Conservation (phyloP, 495 filamentous ascomycete species). For the Diplogelasinospora grovesii region DNA sequence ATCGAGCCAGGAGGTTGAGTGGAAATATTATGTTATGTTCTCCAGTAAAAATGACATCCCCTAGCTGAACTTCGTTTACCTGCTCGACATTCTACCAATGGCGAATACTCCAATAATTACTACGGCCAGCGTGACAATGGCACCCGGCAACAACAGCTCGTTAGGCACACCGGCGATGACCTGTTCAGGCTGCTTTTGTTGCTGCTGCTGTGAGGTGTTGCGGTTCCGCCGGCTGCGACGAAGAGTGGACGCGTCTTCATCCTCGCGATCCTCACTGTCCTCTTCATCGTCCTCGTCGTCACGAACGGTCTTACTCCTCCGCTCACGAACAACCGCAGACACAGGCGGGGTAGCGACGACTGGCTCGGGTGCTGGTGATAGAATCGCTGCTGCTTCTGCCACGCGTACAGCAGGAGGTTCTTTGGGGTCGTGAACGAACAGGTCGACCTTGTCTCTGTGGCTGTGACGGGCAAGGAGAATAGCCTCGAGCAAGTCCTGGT, state of each 20-base stretch:
- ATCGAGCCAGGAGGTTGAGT: no score
- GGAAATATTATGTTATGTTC: no score
- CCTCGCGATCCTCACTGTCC: slow-evolving; percentile 54
- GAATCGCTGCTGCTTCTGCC: slow-evolving; percentile 44
- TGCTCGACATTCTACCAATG: slow-evolving; percentile 67
- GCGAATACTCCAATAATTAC: slow-evolving; percentile 92
- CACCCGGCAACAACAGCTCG: slow-evolving; percentile 86
- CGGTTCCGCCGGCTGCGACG: slow-evolving; percentile 34
- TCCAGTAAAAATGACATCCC: no score
- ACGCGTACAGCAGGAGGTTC: slow-evolving; percentile 69
- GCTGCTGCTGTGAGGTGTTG: slow-evolving; percentile 27
- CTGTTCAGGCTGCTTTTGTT: slow-evolving; percentile 59
- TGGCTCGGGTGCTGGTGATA: slow-evolving; percentile 53
- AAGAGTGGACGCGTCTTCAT: slow-evolving; percentile 46
- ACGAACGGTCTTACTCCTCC: slow-evolving; percentile 49
- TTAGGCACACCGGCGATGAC: slow-evolving; percentile 90
- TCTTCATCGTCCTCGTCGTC: slow-evolving; percentile 55
- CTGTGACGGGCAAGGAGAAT: slow-evolving; percentile 73
- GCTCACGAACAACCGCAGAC: slow-evolving; percentile 51
- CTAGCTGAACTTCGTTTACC: no score
- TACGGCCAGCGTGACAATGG: slow-evolving; percentile 88
- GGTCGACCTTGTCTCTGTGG: slow-evolving; percentile 84
- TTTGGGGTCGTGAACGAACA: slow-evolving; percentile 92
- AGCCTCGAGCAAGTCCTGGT: slow-evolving; percentile 86
- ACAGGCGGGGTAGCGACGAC: slow-evolving; percentile 43